phyloP scores from a whole-genome alignment of 192 early-diverging fungal species.

The Mortierella antarctica region DNA sequence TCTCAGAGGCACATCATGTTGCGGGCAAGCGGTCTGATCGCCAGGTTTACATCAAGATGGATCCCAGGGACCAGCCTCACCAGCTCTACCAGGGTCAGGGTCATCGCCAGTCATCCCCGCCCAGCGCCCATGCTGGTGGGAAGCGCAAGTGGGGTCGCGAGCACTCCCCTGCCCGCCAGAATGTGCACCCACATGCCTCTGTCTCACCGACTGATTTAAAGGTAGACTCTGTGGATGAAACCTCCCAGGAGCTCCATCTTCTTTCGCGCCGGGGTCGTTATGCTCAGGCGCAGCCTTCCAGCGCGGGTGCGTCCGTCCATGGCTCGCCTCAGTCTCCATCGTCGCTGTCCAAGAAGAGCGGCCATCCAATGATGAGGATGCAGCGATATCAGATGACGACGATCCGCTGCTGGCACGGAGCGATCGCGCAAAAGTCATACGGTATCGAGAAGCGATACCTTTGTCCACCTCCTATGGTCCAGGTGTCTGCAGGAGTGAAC shows the following conservation, averaged over 20 bases:
- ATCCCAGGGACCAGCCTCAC: conserved; percentile 36
- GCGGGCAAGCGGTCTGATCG: conserved; percentile 22
- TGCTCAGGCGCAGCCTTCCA: background rate
- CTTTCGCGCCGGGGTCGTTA: conserved; percentile 37
- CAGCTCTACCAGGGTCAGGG: background rate
- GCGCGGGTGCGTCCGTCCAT: background rate
- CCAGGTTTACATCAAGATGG: conserved; percentile 39
- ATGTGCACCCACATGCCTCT: background rate
- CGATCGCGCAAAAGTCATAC: conserved; percentile 95
- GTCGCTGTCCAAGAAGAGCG: conserved; percentile 10
- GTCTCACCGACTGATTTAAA: background rate
- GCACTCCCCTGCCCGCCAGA: conserved; percentile 35
- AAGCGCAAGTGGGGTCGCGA: conserved; percentile 53
- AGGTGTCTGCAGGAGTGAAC: conserved; percentile 58
- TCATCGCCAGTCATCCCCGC: conserved; percentile 9
- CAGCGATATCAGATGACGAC: conserved; percentile 67
- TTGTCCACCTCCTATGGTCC: conserved; percentile 81
- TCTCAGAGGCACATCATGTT: conserved; percentile 7
- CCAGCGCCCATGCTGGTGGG: background rate
- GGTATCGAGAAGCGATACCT: conserved; percentile 91
- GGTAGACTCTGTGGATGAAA: conserved; percentile 14
- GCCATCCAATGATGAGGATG: conserved; percentile 31
- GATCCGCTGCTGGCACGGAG: conserved; percentile 82
- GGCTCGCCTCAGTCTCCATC: conserved; percentile 1
- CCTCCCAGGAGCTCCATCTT: conserved; percentile 42